Conservation (phyloP, 2,329 filamentous ascomycete genomes). For the Rutstroemia sydowiana region DNA sequence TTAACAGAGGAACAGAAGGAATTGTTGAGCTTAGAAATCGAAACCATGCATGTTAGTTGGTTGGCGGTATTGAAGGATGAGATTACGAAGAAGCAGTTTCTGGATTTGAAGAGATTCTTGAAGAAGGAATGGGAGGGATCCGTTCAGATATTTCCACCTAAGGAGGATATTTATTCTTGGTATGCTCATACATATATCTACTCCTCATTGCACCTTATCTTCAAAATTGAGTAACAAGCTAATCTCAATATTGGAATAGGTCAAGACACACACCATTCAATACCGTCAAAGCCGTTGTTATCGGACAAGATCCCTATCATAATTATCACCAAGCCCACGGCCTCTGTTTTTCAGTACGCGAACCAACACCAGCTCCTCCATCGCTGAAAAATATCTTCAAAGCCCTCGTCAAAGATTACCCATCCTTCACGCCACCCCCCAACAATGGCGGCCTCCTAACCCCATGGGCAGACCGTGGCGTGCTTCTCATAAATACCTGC, state of each 20-base stretch:
- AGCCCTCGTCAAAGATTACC: slow-evolving; percentile 81
- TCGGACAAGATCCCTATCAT: slow-evolving; percentile 97
- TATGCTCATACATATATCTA: slow-evolving; percentile 35
- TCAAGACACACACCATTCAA: slow-evolving; percentile 86
- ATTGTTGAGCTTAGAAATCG: slow-evolving; percentile 80
- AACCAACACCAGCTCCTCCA: slow-evolving; percentile 80
- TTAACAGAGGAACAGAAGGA: slow-evolving; percentile 76
- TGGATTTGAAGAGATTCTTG: slow-evolving; percentile 82
- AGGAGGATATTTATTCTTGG: slow-evolving; percentile 92
- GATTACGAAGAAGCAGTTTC: slow-evolving; percentile 68
- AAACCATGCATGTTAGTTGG: slow-evolving; percentile 89
- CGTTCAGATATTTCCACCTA: slow-evolving; percentile 79
- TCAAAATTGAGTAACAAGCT: slow-evolving; percentile 10
- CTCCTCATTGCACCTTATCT: not conserved
- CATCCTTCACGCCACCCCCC: slow-evolving; percentile 65
- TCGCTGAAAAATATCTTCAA: slow-evolving; percentile 93
- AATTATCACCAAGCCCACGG: slow-evolving; percentile 93
- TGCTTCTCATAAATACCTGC: slow-evolving; percentile 90
- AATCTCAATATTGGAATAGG: slow-evolving; percentile 45
- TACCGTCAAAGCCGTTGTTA: slow-evolving; percentile 83
- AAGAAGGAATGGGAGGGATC: slow-evolving; percentile 66
- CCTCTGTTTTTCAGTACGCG: slow-evolving; percentile 87
- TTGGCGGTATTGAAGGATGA: slow-evolving; percentile 83
- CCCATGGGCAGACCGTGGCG: slow-evolving; percentile 88
- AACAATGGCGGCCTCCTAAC: slow-evolving; percentile 77